These are phyloP conservation scores for Alternaria angustiovoidea DNA, from an alignment of 2,329 filamentous ascomycete genomes.

Conservation along the genomic window DNA sequence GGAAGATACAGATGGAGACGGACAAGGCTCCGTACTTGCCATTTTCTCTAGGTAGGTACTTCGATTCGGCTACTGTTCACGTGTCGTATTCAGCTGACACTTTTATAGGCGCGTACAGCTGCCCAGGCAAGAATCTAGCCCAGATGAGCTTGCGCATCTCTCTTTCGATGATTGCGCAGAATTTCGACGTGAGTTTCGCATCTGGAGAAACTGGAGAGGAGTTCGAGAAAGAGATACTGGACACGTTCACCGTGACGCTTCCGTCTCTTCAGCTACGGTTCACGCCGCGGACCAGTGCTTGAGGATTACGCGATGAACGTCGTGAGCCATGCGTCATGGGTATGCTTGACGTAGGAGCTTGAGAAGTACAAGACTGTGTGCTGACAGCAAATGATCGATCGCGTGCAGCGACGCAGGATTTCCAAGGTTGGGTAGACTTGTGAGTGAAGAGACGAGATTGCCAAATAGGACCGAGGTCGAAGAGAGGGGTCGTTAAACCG, in stretches of 20 bases:
- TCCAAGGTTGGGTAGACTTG: neutral
- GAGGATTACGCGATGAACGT: neutral
- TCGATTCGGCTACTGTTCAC: neutral
- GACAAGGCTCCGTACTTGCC: constrained; percentile 28
- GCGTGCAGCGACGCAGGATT: neutral
- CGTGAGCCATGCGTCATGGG: neutral
- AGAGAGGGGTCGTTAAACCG: neutral
- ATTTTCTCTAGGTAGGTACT: constrained; percentile 21
- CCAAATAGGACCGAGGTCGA: neutral
- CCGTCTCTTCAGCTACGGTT: constrained; percentile 40
- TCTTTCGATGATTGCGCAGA: constrained; percentile 22
- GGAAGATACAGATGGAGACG: constrained; percentile 24
- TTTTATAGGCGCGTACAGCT: constrained; percentile 21
- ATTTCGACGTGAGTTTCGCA: constrained; percentile 27
- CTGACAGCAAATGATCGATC: neutral
- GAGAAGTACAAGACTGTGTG: neutral
- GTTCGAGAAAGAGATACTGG: constrained; percentile 30
- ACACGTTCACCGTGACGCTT: constrained; percentile 35
- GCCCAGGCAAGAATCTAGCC: constrained; percentile 30
- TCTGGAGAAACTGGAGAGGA: constrained; percentile 25
- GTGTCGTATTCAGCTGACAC: neutral
- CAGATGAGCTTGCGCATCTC: constrained; percentile 22
- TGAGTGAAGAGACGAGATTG: neutral
- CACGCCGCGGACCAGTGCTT: constrained; percentile 15
- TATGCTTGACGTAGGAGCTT: neutral